These are phyloP conservation scores for Oryza australiensis DNA, from an alignment of 176 grass and related monocot species.

Conservation along the genomic window DNA sequence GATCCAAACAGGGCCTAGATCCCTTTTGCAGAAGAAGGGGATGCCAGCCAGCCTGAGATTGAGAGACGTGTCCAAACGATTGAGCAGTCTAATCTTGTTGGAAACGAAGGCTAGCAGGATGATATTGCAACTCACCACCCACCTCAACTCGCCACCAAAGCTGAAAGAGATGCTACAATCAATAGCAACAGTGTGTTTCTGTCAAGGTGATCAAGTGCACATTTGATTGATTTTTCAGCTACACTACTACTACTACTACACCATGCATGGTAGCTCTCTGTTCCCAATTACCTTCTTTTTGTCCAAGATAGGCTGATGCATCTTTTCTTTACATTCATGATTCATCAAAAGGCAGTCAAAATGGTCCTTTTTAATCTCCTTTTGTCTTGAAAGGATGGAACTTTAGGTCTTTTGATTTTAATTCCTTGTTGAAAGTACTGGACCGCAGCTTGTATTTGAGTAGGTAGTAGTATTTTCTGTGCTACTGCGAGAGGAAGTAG, in stretches of 20 bases:
- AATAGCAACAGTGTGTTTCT: background rate
- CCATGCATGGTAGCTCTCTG: background rate
- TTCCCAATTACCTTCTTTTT: background rate
- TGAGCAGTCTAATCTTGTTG: constrained; percentile 1
- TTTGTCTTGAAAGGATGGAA: background rate
- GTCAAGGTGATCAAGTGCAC: background rate
- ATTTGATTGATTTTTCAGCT: background rate
- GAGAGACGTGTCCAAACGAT: background rate
- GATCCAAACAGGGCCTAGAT: too few relatives aligned
- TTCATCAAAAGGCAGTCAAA: constrained; percentile 10
- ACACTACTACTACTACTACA: background rate
- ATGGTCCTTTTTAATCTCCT: background rate
- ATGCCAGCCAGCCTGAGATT: background rate
- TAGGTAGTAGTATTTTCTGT: background rate
- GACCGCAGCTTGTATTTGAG: background rate
- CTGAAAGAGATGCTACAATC: constrained; percentile 2
- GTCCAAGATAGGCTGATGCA: background rate
- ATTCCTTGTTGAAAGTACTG: background rate
- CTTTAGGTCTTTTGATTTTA: background rate
- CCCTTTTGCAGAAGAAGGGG: background rate
- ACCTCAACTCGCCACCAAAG: constrained; percentile 19
- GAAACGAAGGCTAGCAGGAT: background rate
- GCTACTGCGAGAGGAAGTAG: background rate
- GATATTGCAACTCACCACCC: constrained; percentile 19
- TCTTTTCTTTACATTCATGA: background rate